Evolutionary conservation across 2,329 filamentous ascomycete species (phyloP), one percentile per base, ranked within the genome.

Genomic region (Aspergillus sp.): DNA sequence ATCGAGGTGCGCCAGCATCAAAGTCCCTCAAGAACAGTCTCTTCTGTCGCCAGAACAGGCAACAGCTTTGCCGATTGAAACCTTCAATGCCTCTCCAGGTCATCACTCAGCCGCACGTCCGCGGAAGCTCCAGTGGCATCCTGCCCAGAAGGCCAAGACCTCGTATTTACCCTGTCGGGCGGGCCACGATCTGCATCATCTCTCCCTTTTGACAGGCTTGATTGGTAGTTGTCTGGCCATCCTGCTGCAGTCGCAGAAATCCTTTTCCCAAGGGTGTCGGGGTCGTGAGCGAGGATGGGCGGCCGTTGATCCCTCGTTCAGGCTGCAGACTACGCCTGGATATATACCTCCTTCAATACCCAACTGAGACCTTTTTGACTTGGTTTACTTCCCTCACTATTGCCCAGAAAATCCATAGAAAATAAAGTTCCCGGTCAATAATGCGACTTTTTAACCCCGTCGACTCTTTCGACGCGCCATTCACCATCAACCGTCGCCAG

Each of bases 371-470:
- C 15, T n/a, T 36, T 36, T 36, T 36, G 34, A 36, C 15, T 15
- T 36, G 12, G 4, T n/a, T n/a, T 36, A 15, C 34, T 13, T 34
- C 4, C 12, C 32, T 34, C 4, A 12, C 13, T 34, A 12, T 34
- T 34, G 22, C 6, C 5, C 9, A 11, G 11, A 3, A 30, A n/a
- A 36, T 36, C 34, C 13, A 36, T 36, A 15, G n/a, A 36, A 15
- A 36, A 30, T 30, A 30, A 4, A 8, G 8, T 11, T 30, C 26
- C 13, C 26, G 5, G 9, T 12, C 11, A 17, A 15, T 11, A 30
- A 55, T 55, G 53, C 44, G 24, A 11, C 53, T 43, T 22, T 49
- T 48, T 38, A 55, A 48, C 24, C 44, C 53, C n/a, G 15, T 49
- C 26, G 36, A 54, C 44, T 48, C 52, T 13, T 41, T 54, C 52